Evolutionary conservation across 306 rosid species (phyloP).

Genomic region (Herpetospermum pedunculosum): DNA sequence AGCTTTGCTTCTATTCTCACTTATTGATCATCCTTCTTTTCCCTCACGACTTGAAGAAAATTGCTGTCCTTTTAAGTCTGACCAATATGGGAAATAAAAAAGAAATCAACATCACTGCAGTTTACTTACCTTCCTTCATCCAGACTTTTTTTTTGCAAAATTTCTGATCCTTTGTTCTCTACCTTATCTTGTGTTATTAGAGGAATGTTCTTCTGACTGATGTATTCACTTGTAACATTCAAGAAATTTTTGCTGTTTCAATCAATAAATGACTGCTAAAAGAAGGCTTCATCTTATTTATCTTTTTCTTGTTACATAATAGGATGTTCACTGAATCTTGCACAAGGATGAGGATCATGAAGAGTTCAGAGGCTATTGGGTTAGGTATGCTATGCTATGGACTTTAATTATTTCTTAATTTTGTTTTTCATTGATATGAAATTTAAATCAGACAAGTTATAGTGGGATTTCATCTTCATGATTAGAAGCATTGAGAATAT

Average conservation of each 20-base stretch:
- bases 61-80: neutral
- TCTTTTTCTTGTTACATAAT: conserved; percentile 17
- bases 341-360: conserved; percentile 89
- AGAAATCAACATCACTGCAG: neutral
- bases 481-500: conserved; percentile 1
- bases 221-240: neutral
- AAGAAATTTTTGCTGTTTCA: conserved; percentile 1
- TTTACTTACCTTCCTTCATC: neutral
- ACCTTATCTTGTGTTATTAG: neutral
- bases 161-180: neutral
- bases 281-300: neutral
- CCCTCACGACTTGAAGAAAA: neutral
- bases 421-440: neutral
- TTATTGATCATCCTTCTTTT: neutral
- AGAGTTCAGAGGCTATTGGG: conserved; percentile 93
- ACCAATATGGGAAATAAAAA: neutral
- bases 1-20: neutral
- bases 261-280: neutral
- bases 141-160: neutral
- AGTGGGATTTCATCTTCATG: conserved; percentile 15
- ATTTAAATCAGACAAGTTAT: conserved; percentile 8
- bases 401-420: neutral
- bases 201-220: neutral
- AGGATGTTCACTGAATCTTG: conserved; percentile 84
- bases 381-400: conserved; percentile 37